A percentile compares a stretch with the other conserved stretches of the same genome.
These are phyloP conservation scores for Nasturtium officinale DNA, from an alignment of 345 rosid species.

Conservation along the genomic window DNA sequence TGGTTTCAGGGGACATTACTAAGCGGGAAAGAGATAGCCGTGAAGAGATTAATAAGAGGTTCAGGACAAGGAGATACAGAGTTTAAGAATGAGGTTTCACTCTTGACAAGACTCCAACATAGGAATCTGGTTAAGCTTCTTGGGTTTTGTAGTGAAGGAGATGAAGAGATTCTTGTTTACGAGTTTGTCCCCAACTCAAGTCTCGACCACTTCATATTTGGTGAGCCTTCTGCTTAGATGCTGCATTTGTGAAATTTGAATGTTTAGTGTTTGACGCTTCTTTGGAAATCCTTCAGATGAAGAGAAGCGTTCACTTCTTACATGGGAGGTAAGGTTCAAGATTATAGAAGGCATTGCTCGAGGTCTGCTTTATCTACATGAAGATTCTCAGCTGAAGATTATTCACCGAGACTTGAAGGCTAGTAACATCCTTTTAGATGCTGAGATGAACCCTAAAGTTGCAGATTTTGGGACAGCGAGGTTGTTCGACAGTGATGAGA, in stretches of 20 bases:
- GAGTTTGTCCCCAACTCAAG: conserved; percentile 54
- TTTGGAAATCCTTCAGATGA: conserved; percentile 23
- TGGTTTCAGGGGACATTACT: conserved; percentile 48
- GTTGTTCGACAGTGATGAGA: conserved; percentile 22
- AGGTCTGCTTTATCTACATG: conserved; percentile 45
- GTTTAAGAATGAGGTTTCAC: conserved; percentile 52
- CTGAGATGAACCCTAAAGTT: conserved; percentile 40
- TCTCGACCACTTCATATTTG: conserved; percentile 49
- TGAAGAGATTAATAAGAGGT: conserved; percentile 43
- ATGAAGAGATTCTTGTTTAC: conserved; percentile 52
- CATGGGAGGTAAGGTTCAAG: conserved; percentile 34
- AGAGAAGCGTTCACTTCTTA: conserved; percentile 19
- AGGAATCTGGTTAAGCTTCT: conserved; percentile 53
- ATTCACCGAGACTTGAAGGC: conserved; percentile 41
- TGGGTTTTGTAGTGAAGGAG: conserved; percentile 49
- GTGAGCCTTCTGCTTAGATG: conserved; percentile 26
- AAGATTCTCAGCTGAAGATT: conserved; percentile 36
- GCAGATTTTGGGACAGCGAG: conserved; percentile 47
- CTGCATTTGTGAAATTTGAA: not conserved
- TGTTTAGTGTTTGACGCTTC: not conserved
- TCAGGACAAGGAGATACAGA: conserved; percentile 53
- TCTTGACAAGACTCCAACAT: conserved; percentile 61
- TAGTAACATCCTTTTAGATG: conserved; percentile 39
- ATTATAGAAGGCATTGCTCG: conserved; percentile 38
- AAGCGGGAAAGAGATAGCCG: conserved; percentile 47